phyloP scores from a whole-genome alignment of 345 rosid genomes.

The Aegle marmelos region DNA sequence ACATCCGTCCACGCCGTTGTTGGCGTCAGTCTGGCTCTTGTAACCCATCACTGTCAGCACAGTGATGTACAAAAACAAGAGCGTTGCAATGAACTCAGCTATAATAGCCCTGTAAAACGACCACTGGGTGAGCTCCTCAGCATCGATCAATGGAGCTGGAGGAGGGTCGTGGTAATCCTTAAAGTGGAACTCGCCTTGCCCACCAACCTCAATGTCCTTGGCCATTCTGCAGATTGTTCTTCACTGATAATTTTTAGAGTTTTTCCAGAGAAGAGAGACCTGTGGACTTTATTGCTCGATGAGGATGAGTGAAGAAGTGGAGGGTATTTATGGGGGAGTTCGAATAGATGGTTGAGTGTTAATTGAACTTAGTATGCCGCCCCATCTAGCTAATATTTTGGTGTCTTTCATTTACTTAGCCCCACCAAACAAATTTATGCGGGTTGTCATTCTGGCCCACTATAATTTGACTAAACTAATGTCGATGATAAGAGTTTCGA shows the following conservation, averaged over 20 bases:
- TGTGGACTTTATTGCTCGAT: neutral
- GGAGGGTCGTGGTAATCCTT: conserved; percentile 44
- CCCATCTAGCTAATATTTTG: conserved; percentile 25
- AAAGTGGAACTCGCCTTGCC: conserved; percentile 36
- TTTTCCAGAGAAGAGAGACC: neutral
- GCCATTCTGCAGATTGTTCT: conserved; percentile 37
- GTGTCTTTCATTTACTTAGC: conserved; percentile 19
- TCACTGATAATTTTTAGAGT: neutral
- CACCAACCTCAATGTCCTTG: conserved; percentile 45
- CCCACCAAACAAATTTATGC: conserved; percentile 11
- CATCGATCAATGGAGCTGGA: conserved; percentile 49
- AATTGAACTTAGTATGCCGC: conserved; percentile 35
- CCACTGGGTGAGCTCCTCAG: conserved; percentile 48
- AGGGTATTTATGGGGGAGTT: conserved; percentile 26
- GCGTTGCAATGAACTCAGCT: conserved; percentile 65
- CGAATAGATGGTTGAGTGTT: neutral
- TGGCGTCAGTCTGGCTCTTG: conserved; percentile 36
- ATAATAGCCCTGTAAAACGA: conserved; percentile 61
- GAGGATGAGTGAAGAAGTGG: neutral
- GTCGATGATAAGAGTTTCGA: neutral
- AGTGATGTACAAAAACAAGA: conserved; percentile 59
- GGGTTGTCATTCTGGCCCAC: no score
- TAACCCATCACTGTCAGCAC: conserved; percentile 65
- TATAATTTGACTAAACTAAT: no score
- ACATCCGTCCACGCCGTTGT: conserved; percentile 24